Evolutionary conservation across 371 early-diverging fungal species (phyloP), one percentile per base, ranked within the genome.

Genomic region (Spraguea lophii): DNA sequence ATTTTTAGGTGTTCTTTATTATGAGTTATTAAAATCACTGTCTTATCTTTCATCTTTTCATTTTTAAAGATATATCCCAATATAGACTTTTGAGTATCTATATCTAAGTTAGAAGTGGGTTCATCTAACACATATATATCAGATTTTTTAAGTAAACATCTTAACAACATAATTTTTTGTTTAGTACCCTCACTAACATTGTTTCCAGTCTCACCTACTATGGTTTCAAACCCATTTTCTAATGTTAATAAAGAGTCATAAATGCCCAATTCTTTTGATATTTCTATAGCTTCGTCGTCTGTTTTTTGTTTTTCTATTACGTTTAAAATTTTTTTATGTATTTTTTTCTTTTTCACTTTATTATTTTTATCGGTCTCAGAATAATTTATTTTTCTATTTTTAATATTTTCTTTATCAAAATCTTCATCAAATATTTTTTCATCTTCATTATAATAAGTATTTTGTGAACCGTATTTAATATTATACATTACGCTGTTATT

Each of bases 101-200:
- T 23, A 46, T 70, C 68, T 27, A 70, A 13, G 46, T 65, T 68
- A n/a, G 66, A 56, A 7, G 71, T 70, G 6, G 67, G 53, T 40
- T 70, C 71, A 49, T 70, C 71, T 22, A 68, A 54, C 6, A 68
- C 51, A 9, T 62, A 38, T 15, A 65, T 65, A 7, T 42, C 46
- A 3, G 58, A 30, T 38, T 67, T 57, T 35, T 54, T 62, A 17
- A 70, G 40, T 39, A 68, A 27, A 17, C 54, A 54, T 23, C 68
- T 52, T 41, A 66, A 62, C 10, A 70, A 49, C 24, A 42, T 34
- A 6, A 68, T 26, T 34, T 52, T 62, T 41, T 70, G 68, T 46
- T 55, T 64, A 35, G 68, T 61, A 6, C 71, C 71, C 16, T 68
- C 71, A 44, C 66, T 65, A 0, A 70, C 47, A 35, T 59, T 59